A percentile compares a stretch with the other conserved stretches of the same genome.
Conservation (phyloP, 345 rosid genomes). For the Citrus sinensis region DVS_A1.0 CM039166.1:9020501-9021000, state of each 20-base stretch:
- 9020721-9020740: constrained; percentile 60
- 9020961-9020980: constrained; percentile 39
- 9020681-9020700: constrained; percentile 65
- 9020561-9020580: not conserved
- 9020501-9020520: constrained; percentile 30
- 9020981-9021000: constrained; percentile 35
- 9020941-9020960: constrained; percentile 37
- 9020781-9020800: constrained; percentile 16
- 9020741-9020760: constrained; percentile 60
- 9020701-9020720: constrained; percentile 45
- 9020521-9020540: constrained; percentile 48
- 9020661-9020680: constrained; percentile 75
- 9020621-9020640: constrained; percentile 51
- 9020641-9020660: constrained; percentile 47
- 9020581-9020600: constrained; percentile 11
- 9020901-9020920: constrained; percentile 53
- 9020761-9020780: constrained; percentile 44
- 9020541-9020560: not conserved
- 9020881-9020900: constrained; percentile 28
- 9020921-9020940: constrained; percentile 37
- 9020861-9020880: constrained; percentile 4
- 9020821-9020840: constrained; percentile 18
- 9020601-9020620: not conserved
- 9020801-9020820: constrained; percentile 38
- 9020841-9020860: constrained; percentile 24